A percentile compares a stretch with the other conserved stretches of the same genome.
These are phyloP conservation scores for Saccharomyces hybrid DNA, from an alignment of 1,139 yeast species.

Conservation along the genomic window DNA sequence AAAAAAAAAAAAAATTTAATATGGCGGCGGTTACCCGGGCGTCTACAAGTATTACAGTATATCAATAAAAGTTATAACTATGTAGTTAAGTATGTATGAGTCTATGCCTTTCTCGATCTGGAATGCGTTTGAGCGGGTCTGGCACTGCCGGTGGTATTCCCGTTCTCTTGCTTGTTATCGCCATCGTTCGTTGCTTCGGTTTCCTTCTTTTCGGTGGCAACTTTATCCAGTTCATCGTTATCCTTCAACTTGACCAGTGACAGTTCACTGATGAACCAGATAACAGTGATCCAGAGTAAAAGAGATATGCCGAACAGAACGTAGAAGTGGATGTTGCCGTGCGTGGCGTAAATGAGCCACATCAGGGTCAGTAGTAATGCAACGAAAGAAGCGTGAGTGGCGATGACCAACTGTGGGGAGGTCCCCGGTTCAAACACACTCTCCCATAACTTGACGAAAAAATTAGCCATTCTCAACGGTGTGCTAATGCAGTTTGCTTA, in stretches of 20 bases:
- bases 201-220: conserved; percentile 5
- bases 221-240: conserved; percentile 36
- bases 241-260: conserved; percentile 41
- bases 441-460: conserved; percentile 73
- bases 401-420: conserved; percentile 73
- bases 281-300: conserved; percentile 66
- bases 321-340: conserved; percentile 64
- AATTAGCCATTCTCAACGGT: conserved; percentile 23
- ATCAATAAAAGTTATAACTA: neutral
- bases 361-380: conserved; percentile 47
- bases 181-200: neutral
- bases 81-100: neutral
- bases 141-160: conserved; percentile 7
- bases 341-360: conserved; percentile 53
- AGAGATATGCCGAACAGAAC: conserved; percentile 63
- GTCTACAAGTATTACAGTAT: neutral
- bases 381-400: conserved; percentile 66
- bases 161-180: conserved; percentile 8
- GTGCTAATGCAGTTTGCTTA: neutral
- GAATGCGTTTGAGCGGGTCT: conserved; percentile 6
- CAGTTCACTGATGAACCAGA: conserved; percentile 82
- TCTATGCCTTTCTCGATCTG: conserved; percentile 14
- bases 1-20: neutral
- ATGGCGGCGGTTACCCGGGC: neutral
- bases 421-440: conserved; percentile 93